Evolutionary conservation across 2,329 filamentous ascomycete species (phyloP).

Genomic region (Colletotrichum filicis): DNA sequence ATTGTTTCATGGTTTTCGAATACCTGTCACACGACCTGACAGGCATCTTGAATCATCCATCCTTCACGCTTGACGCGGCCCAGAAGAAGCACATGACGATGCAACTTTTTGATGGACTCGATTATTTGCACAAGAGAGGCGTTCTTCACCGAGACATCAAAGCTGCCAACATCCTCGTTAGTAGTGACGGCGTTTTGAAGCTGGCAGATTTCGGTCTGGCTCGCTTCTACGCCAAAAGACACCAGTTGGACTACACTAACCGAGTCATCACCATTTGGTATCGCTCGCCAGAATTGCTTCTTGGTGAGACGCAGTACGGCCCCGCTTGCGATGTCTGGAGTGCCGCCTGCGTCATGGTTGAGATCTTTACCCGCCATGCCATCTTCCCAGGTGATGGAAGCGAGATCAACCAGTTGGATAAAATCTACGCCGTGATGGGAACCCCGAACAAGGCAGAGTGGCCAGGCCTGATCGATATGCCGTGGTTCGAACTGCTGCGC

Average conservation of each 20-base stretch:
- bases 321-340: slow-evolving; percentile 96
- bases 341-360: slow-evolving; percentile 94
- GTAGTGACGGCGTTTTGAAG: slow-evolving; percentile 88
- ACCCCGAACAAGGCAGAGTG: slow-evolving; percentile 87
- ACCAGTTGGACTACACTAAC: slow-evolving; percentile 95
- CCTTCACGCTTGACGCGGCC: slow-evolving; percentile 83
- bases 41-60: slow-evolving; percentile 92
- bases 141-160: slow-evolving; percentile 98
- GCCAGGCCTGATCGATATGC: slow-evolving; percentile 92
- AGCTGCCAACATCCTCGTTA: slow-evolving; percentile 95
- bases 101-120: slow-evolving; percentile 92
- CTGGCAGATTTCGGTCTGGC: slow-evolving; percentile 96
- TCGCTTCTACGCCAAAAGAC: slow-evolving; percentile 93
- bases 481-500: slow-evolving; percentile 94
- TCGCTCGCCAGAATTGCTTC: slow-evolving; percentile 86
- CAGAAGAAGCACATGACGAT: slow-evolving; percentile 94
- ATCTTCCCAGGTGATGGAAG: slow-evolving; percentile 96
- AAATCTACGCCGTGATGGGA: slow-evolving; percentile 93
- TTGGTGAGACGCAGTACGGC: slow-evolving; percentile 91
- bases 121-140: slow-evolving; percentile 93
- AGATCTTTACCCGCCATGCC: slow-evolving; percentile 93
- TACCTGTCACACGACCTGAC: slow-evolving; percentile 97
- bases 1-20: slow-evolving; percentile 99
- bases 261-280: slow-evolving; percentile 99
- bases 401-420: slow-evolving; percentile 96